A percentile compares a stretch with the other conserved stretches of the same genome.
These are phyloP conservation scores for Cadophora luteo-olivacea DNA, from an alignment of 2,329 filamentous ascomycete species.

Conservation along the genomic window DNA sequence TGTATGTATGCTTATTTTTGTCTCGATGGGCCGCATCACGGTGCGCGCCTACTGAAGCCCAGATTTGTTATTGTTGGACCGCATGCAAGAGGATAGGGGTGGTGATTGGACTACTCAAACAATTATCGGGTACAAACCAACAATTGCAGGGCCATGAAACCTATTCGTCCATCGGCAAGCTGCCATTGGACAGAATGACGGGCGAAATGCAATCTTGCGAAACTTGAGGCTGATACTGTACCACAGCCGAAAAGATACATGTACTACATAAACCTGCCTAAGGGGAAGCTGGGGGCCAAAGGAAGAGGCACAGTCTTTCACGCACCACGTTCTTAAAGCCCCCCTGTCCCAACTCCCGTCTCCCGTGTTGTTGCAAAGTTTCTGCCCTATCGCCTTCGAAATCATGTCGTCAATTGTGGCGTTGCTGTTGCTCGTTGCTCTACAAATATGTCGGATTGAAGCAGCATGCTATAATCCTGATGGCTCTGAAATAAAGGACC, in stretches of 20 bases:
- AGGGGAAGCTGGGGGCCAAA: not conserved
- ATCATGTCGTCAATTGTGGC: not conserved
- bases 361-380: not conserved
- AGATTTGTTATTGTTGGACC: not conserved
- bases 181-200: not conserved
- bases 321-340: not conserved
- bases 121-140: not conserved
- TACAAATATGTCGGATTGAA: not conserved
- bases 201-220: not conserved
- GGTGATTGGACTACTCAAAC: not conserved
- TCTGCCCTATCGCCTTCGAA: not conserved
- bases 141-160: not conserved
- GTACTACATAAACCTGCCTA: not conserved
- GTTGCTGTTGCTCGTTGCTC: conserved; percentile 9
- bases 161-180: not conserved
- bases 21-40: not conserved
- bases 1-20: not conserved
- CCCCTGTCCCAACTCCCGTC: not conserved
- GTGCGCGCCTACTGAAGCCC: not conserved
- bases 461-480: conserved; percentile 19
- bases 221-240: conserved; percentile 1
- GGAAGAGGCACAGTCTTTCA: not conserved
- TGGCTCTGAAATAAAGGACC: conserved; percentile 11
- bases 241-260: not conserved
- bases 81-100: not conserved